Evolutionary conservation across 1,284 basidiomycete species (phyloP).

Genomic region (Marasmius fiardii): DNA sequence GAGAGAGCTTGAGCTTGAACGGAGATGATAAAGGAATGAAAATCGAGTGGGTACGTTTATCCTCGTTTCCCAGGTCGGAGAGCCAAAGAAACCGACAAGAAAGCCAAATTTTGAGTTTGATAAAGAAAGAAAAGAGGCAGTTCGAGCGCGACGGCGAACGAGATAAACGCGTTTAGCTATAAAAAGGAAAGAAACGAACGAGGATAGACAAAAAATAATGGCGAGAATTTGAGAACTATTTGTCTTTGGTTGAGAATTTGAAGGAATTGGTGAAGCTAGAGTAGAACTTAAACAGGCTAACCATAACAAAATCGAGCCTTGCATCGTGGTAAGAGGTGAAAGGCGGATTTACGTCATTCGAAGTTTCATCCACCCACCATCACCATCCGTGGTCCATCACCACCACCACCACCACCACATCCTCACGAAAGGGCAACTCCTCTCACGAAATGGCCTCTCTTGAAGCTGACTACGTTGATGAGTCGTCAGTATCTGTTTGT

Average conservation of each 20-base stretch:
- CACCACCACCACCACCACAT: too few species aligned
- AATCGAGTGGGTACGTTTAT: constrained; percentile 15
- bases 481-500: constrained; percentile 52
- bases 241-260: constrained; percentile 3
- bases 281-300: not conserved
- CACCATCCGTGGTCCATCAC: too few species aligned
- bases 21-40: constrained; percentile 1
- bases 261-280: not conserved
- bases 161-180: constrained; percentile 24
- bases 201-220: constrained; percentile 22
- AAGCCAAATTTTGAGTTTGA: constrained; percentile 25
- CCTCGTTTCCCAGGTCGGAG: constrained; percentile 41
- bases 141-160: constrained; percentile 20
- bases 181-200: constrained; percentile 23
- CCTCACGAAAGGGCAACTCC: too few species aligned
- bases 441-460: constrained; percentile 19
- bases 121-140: constrained; percentile 16
- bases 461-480: constrained; percentile 60
- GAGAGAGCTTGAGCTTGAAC: constrained; percentile 3
- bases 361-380: too few species aligned
- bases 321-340: not conserved
- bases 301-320: not conserved
- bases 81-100: constrained; percentile 42
- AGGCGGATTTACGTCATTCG: too few species aligned
- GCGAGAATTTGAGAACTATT: constrained; percentile 21